Evolutionary conservation across 169 alveolate species (phyloP).

Genomic region (Plasmodium fragile): DNA sequence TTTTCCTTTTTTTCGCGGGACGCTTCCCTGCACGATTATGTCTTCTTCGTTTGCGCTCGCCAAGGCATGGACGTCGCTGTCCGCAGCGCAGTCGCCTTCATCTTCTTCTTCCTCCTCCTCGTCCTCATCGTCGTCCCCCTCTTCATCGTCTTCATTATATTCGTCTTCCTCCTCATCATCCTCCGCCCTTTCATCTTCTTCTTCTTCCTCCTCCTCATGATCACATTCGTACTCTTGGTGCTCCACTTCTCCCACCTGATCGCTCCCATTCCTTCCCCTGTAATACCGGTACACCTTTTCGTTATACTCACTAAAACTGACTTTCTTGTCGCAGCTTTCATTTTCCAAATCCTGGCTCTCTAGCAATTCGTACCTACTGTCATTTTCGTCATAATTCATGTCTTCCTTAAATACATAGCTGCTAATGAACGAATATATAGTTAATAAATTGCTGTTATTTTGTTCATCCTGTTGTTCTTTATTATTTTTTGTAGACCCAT

Average conservation of each 20-base stretch:
- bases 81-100: neutral
- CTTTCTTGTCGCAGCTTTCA: constrained; percentile 23
- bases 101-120: neutral
- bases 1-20: neutral
- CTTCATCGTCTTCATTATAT: neutral
- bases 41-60: constrained; percentile 32
- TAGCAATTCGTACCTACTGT: constrained; percentile 41
- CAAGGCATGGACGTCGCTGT: neutral
- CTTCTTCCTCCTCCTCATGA: neutral
- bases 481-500: constrained; percentile 30
- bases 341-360: constrained; percentile 59
- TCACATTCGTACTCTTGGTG: neutral
- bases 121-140: neutral
- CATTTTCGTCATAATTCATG: constrained; percentile 59
- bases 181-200: constrained; percentile 10
- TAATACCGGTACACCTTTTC: constrained; percentile 44
- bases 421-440: constrained; percentile 62
- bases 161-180: neutral
- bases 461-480: constrained; percentile 13
- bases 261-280: neutral
- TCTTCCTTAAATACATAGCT: constrained; percentile 63
- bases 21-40: neutral
- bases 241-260: neutral
- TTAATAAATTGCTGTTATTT: constrained; percentile 46
- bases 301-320: constrained; percentile 32